These are phyloP conservation scores for Nannochloris sp. DNA, from an alignment of 139 green algal genomes.

Conservation along the genomic window DNA sequence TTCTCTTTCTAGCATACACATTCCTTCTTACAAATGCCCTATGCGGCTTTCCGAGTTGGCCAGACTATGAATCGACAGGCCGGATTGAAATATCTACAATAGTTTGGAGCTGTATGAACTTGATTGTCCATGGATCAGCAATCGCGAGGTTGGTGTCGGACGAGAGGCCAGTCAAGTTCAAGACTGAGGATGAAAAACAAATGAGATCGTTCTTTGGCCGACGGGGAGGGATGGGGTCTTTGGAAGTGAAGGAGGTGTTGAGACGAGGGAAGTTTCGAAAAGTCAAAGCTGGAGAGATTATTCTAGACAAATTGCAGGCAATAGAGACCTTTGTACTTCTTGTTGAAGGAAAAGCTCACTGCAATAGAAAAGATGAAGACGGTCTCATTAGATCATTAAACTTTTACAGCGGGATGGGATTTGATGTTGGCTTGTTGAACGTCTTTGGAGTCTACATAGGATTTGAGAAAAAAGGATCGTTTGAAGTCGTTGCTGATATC, in stretches of 20 bases:
- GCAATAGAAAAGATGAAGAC: background rate
- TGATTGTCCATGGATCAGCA: slow-evolving; percentile 15
- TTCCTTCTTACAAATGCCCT: slow-evolving; percentile 8
- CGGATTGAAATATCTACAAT: slow-evolving; percentile 4
- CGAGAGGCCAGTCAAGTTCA: slow-evolving; percentile 26
- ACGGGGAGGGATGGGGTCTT: slow-evolving; percentile 17
- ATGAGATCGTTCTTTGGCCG: slow-evolving; percentile 27
- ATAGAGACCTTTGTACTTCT: slow-evolving; percentile 11
- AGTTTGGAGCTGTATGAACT: slow-evolving; percentile 8
- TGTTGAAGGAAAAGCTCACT: slow-evolving; percentile 17
- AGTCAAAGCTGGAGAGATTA: slow-evolving; percentile 2
- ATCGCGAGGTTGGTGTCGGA: slow-evolving; percentile 21
- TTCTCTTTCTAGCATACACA: slow-evolving; percentile 13
- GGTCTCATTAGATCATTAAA: background rate
- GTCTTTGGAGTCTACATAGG: slow-evolving; percentile 22
- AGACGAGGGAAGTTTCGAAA: slow-evolving; percentile 8
- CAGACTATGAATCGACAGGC: slow-evolving; percentile 3
- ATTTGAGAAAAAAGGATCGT: slow-evolving; percentile 12
- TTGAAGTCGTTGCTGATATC: slow-evolving; percentile 5
- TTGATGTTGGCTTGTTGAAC: slow-evolving; percentile 11
- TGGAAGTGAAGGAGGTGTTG: slow-evolving; percentile 27
- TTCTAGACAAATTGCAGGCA: background rate
- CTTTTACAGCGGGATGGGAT: slow-evolving; percentile 8
- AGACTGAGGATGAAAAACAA: slow-evolving; percentile 27
- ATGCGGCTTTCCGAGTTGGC: slow-evolving; percentile 14